Percentiles rank a stretch among this genome's conserved stretches.
Evolutionary conservation across 768 basidiomycete genomes (phyloP).

Genomic region (Mycena rebaudengoi): DNA sequence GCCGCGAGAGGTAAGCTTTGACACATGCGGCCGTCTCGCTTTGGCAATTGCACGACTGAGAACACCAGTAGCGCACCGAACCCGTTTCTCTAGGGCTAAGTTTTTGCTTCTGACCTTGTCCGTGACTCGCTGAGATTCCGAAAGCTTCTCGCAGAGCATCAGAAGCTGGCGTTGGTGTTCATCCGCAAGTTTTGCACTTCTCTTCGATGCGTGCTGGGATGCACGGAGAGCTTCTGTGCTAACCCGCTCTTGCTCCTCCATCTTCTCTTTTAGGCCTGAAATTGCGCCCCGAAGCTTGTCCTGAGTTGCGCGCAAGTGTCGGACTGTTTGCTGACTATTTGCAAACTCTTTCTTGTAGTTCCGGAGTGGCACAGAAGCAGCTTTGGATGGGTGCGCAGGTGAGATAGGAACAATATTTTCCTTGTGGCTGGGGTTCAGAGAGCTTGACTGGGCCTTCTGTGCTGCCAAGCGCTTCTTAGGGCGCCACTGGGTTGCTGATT

Average conservation of each 20-base stretch:
- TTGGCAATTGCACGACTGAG: neutral
- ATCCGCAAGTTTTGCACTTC: neutral
- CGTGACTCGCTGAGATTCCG: neutral
- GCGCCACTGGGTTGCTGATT: neutral
- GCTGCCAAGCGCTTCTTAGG: neutral
- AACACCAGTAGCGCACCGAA: neutral
- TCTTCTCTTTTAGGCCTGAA: too few relatives aligned
- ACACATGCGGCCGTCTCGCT: slow-evolving; percentile 20
- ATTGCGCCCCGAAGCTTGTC: too few relatives aligned
- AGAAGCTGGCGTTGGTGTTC: neutral
- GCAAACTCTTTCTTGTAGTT: neutral
- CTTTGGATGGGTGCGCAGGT: too few relatives aligned
- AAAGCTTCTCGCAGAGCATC: neutral
- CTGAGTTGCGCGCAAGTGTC: too few relatives aligned
- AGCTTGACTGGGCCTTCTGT: neutral
- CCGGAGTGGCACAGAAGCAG: neutral
- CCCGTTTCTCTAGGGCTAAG: neutral
- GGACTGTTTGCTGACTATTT: neutral
- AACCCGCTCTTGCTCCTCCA: neutral
- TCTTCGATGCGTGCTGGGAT: neutral
- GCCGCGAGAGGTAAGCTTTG: slow-evolving; percentile 15
- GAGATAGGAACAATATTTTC: neutral
- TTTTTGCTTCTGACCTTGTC: neutral
- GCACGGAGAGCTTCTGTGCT: neutral
- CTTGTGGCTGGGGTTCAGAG: neutral